Base-by-base conservation (phyloP, 2,329 filamentous ascomycete genomes). In the Fusarium newnesense region DNA sequence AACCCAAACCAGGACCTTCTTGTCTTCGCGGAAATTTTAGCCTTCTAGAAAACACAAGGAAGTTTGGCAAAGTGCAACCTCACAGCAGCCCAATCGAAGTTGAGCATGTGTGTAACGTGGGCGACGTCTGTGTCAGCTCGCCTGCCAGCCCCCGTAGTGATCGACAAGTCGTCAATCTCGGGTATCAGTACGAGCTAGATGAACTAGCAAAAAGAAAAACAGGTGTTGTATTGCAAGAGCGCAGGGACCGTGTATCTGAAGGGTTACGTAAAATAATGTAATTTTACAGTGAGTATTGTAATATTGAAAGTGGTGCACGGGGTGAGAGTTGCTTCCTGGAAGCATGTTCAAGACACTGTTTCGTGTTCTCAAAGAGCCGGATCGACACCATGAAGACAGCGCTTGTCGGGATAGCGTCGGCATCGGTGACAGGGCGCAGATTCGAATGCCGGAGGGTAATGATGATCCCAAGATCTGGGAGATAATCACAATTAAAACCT, bases 91-190 rank as follows among this genome's bases (percentile, higher is more conserved):
- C 69, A 66, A 65, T 70, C 61, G 61, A 65, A 46, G 63, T 47
- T 69, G 53, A 67, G 66, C 66, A 70, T 73, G 65, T 66, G 64
- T 74, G 69, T 62, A 68, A 64, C 42, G 61, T 64, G 70, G 65
- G 67, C 64, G 64, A 66, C 42, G 32, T 73, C 43, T 64, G 66
- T 34, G 67, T 52, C 60, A 67, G 73, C 63, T 52, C 58, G 67
- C 72, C 63, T 70, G 57, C 62, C 53, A 73, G 66, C 74, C 71
- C 64, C 64, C 61, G 66, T 76, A 49, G 61, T 70, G 76, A 78
- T 78, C 76, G 76, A 72, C 76, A 72, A 42, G 71, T 78, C 75
- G 73, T 69, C 73, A 78, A 75, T 77, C 76, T 78, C 76, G 76
- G 76, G 72, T 77, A 78, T 78, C 76, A 77, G 73, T 56, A 43